A percentile compares a stretch with the other conserved stretches of the same genome.
Evolutionary conservation across 2,329 filamentous ascomycete genomes (phyloP).

Genomic region (Aplosporella prunicola): DNA sequence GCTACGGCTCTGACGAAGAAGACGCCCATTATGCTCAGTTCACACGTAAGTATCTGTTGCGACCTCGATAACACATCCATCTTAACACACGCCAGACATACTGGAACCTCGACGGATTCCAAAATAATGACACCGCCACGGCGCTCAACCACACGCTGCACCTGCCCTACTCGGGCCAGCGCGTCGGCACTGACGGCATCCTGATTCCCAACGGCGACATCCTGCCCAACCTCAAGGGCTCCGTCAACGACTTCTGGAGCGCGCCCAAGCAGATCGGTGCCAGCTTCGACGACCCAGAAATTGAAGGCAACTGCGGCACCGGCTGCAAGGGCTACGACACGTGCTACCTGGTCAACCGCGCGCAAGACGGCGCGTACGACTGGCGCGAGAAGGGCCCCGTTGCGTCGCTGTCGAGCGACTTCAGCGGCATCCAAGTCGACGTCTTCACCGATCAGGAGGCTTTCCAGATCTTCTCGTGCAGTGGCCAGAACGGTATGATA

Average conservation of each 20-base stretch:
- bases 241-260: conserved; percentile 76
- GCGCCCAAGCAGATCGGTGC: conserved; percentile 68
- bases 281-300: conserved; percentile 52
- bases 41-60: conserved; percentile 44
- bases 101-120: conserved; percentile 76
- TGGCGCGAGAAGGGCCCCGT: conserved; percentile 53
- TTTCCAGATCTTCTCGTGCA: conserved; percentile 82
- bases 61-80: not conserved
- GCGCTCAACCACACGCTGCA: conserved; percentile 64
- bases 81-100: conserved; percentile 46
- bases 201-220: conserved; percentile 49
- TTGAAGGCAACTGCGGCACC: conserved; percentile 66
- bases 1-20: conserved; percentile 62
- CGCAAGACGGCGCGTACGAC: conserved; percentile 47
- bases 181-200: conserved; percentile 53
- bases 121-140: conserved; percentile 57
- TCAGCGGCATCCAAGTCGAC: conserved; percentile 76
- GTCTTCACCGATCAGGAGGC: conserved; percentile 77
- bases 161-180: conserved; percentile 62
- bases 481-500: conserved; percentile 56
- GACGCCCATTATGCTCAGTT: conserved; percentile 75
- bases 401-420: conserved; percentile 59
- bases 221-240: conserved; percentile 54
- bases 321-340: conserved; percentile 81
- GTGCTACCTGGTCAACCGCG: conserved; percentile 60